Evolutionary conservation across 2,329 filamentous ascomycete species (phyloP), one percentile per base, ranked within the genome.

Genomic region (Colletotrichum sp.): DNA sequence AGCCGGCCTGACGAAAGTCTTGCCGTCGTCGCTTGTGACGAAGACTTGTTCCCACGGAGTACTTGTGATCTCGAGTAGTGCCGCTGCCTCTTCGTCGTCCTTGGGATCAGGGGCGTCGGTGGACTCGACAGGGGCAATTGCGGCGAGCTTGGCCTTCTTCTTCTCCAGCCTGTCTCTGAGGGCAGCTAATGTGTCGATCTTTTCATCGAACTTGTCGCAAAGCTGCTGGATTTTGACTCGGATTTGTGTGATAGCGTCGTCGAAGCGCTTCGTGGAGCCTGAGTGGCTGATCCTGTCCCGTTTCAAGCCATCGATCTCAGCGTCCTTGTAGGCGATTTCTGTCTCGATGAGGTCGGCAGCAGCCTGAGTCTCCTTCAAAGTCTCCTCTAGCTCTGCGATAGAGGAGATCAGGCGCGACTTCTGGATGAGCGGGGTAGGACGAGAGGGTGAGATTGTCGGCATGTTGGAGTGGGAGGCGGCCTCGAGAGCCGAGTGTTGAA

Each of bases 1-100:
- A 0, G 69, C 30, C 0, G 84, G 84, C 4, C 68, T 57, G 1
- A 76, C 57, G 59, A 82, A 85, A 1, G 76, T 78, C 3, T 63
- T 68, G 0, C 80, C 81, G 10, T 83, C 79, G 0, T 68, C 64
- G 16, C 77, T 82, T 15, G 80, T 44, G 1, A 36, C 18, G 18
- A 76, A 76, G 44, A 72, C 55, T 6, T 44, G 16, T 16, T 30
- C 68, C 69, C 24, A 71, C 8, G 44, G 79, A 81, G 12, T 76
- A n/a, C 10, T 34, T 9, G 69, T 76, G 39, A 76, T 36, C 36
- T 68, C 63, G 3, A 76, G 69, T 7, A 72, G 63, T n/a, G 69
- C 69, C 9, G 64, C 69, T 9, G 63, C 69, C 26, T 72, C 55
- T 28, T 76, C 26, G 12, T 73, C 28, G 24, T 76, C 69, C 34